Evolutionary conservation across 257 asterid species (phyloP).

Genomic region (Rhazya stricta): DNA sequence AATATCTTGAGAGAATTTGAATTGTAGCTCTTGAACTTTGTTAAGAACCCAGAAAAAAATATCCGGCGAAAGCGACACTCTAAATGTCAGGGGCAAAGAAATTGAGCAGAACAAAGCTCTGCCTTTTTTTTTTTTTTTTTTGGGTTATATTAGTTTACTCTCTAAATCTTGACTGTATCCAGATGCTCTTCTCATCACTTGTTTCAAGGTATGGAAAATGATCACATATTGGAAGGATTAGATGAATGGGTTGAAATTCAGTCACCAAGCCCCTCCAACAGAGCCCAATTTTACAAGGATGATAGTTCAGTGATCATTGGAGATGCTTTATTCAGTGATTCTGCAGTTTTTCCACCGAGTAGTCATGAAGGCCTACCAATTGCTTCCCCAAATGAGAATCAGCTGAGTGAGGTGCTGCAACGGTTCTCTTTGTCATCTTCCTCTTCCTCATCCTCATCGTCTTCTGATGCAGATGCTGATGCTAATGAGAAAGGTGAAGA

Average conservation of each 20-base stretch:
- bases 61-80: not conserved
- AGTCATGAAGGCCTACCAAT: conserved; percentile 43
- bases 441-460: not conserved
- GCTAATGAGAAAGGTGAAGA: conserved; percentile 8
- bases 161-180: not conserved
- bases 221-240: conserved; percentile 29
- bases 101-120: not conserved
- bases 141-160: not conserved
- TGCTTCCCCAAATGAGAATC: conserved; percentile 13
- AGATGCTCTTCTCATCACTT: not conserved
- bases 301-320: conserved; percentile 11
- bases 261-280: conserved; percentile 21
- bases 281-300: conserved; percentile 8
- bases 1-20: conserved; percentile 14
- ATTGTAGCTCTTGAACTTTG: not conserved
- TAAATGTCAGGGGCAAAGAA: not conserved
- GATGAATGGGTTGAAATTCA: conserved; percentile 55
- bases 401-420: conserved; percentile 19
- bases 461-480: conserved; percentile 5
- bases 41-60: not conserved
- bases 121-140: no score
- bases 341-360: conserved; percentile 37
- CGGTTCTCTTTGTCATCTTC: conserved; percentile 7
- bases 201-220: conserved; percentile 38
- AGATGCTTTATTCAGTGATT: conserved; percentile 24